These are phyloP conservation scores for Talaromyces piceae DNA, from an alignment of 2,329 filamentous ascomycete species.

Conservation along the genomic window DNA sequence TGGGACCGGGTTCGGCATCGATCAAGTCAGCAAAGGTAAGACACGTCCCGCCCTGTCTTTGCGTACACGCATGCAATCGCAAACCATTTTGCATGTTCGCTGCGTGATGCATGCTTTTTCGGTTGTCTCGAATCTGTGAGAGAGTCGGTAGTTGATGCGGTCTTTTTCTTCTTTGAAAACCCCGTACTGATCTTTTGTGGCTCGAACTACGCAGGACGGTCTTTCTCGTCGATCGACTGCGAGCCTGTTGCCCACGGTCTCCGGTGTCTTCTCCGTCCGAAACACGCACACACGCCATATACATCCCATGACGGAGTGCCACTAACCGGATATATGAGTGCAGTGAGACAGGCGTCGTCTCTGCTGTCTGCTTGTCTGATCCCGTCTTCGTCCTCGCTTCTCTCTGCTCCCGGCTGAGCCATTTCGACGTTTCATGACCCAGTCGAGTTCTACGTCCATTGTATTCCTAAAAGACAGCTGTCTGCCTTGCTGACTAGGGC, in stretches of 20 bases:
- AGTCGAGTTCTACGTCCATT: background rate
- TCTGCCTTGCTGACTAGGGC: background rate
- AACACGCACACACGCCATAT: too few relatives aligned
- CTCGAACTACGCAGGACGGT: background rate
- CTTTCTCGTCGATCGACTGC: background rate
- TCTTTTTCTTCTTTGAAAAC: background rate
- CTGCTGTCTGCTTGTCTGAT: background rate
- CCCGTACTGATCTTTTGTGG: background rate
- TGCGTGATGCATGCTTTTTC: background rate
- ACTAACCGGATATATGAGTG: background rate
- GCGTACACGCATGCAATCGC: background rate
- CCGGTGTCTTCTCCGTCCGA: background rate
- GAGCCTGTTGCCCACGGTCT: background rate
- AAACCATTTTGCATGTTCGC: too few relatives aligned
- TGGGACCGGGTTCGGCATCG: background rate
- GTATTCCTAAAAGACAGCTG: background rate
- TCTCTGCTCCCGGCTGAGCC: background rate
- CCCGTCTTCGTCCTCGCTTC: background rate
- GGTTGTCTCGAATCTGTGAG: background rate
- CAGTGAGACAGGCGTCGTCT: constrained; percentile 1
- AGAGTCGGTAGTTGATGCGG: background rate
- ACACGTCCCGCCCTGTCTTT: background rate
- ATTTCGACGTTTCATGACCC: constrained; percentile 1
- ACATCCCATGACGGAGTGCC: background rate
- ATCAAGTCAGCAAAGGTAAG: background rate